phyloP scores from a whole-genome alignment of 352 stramenopile genomes.

The Phytophthora meadii region DNA sequence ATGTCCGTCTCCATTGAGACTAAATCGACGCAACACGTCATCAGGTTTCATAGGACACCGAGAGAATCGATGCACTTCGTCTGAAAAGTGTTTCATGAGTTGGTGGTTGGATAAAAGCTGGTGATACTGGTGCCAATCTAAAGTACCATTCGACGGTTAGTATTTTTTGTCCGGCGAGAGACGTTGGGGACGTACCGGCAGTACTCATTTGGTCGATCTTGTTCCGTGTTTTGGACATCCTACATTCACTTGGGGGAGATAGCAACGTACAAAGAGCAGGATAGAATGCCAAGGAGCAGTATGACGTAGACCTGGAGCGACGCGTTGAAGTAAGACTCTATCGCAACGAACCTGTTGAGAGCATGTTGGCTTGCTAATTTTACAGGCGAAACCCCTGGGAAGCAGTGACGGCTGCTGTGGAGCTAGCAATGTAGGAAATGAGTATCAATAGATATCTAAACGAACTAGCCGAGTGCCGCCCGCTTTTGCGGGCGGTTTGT shows the following conservation, averaged over 20 bases:
- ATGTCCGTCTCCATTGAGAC: constrained; percentile 77
- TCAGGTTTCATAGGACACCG: constrained; percentile 70
- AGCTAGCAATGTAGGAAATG: no score
- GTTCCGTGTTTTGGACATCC: constrained; percentile 62
- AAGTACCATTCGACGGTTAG: constrained; percentile 2
- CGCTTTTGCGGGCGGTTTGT: no score
- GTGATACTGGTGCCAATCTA: constrained; percentile 79
- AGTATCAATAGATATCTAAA: no score
- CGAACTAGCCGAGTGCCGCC: no score
- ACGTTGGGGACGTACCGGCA: constrained; percentile 35
- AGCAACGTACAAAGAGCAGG: not conserved
- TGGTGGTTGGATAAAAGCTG: constrained; percentile 62
- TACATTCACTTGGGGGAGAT: constrained; percentile 2
- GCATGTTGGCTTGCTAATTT: constrained; percentile 24
- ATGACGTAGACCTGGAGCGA: constrained; percentile 11
- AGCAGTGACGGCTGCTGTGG: not conserved
- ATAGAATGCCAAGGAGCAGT: constrained; percentile 2
- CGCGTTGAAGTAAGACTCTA: constrained; percentile 17
- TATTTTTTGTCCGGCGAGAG: not conserved
- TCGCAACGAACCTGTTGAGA: constrained; percentile 8
- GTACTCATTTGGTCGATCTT: constrained; percentile 87
- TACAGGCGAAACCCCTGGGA: constrained; percentile 36
- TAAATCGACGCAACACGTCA: constrained; percentile 75
- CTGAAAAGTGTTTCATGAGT: constrained; percentile 65
- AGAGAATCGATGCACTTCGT: constrained; percentile 69